Evolutionary conservation across 495 filamentous ascomycete genomes (phyloP).

Genomic region (Hypoxylon trugodes): DNA sequence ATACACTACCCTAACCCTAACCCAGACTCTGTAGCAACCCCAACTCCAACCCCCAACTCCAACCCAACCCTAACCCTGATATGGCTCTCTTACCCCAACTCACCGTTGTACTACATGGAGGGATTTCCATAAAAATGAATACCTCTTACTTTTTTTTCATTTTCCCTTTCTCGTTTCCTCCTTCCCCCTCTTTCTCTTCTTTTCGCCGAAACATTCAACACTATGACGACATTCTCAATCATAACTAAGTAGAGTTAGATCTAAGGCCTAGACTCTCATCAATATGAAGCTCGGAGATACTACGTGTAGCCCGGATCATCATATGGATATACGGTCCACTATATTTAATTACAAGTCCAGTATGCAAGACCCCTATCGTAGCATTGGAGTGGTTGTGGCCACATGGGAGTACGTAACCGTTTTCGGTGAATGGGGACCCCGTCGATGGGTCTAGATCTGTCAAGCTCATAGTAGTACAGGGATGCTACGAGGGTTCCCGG

Average conservation of each 20-base stretch:
- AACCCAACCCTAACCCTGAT: neutral
- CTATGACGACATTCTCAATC: neutral
- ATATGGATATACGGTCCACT: slow-evolving; percentile 4
- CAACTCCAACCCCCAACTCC: neutral
- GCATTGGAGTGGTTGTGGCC: neutral
- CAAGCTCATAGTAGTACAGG: neutral
- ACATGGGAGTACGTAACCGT: neutral
- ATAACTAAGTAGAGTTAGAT: too few species aligned
- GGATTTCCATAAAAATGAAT: too few species aligned
- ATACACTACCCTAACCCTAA: too few species aligned
- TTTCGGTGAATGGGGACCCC: neutral
- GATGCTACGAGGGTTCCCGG: neutral
- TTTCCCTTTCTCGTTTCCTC: too few species aligned
- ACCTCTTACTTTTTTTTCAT: too few species aligned
- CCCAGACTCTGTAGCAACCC: too few species aligned
- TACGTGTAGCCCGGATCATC: neutral
- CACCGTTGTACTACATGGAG: too few species aligned
- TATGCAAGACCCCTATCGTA: neutral
- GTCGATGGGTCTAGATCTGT: neutral
- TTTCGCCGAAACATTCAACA: neutral
- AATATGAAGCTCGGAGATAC: neutral
- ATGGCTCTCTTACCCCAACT: neutral
- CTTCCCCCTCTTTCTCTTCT: neutral
- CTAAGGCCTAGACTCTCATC: neutral
- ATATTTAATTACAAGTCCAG: neutral